phyloP scores from a whole-genome alignment of 106 monocot species.

The Allium sativum region DNA sequence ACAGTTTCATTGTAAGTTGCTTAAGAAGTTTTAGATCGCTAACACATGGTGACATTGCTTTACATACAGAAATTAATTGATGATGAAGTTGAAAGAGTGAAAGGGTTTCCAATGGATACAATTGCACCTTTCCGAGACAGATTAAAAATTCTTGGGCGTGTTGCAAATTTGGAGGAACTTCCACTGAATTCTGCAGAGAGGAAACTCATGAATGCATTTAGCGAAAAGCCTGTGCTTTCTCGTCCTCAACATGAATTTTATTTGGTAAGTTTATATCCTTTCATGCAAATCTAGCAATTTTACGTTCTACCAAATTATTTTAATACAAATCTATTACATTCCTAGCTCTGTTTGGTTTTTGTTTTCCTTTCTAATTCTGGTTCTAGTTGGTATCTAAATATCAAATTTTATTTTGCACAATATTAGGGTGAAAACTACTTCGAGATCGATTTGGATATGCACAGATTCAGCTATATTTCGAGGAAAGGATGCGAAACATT shows the following conservation, averaged over 20 bases:
- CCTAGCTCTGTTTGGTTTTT: too few species aligned
- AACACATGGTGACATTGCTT: slow-evolving; percentile 4
- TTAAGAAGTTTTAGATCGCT: neutral
- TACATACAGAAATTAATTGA: slow-evolving; percentile 57
- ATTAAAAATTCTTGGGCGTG: slow-evolving; percentile 80
- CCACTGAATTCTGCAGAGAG: slow-evolving; percentile 76
- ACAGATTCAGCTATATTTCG: slow-evolving; percentile 89
- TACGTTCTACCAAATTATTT: too few species aligned
- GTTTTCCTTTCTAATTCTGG: too few species aligned
- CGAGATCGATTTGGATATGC: slow-evolving; percentile 93
- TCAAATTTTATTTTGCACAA: too few species aligned
- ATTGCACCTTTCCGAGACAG: slow-evolving; percentile 73
- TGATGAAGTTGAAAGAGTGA: slow-evolving; percentile 85
- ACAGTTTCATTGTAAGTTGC: too few species aligned
- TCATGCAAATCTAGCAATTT: too few species aligned
- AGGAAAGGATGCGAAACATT: slow-evolving; percentile 91
- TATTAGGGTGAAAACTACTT: slow-evolving; percentile 72
- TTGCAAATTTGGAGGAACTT: slow-evolving; percentile 78
- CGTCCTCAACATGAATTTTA: slow-evolving; percentile 98
- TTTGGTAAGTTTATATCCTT: slow-evolving; percentile 31
- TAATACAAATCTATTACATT: too few species aligned
- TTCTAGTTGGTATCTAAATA: too few species aligned
- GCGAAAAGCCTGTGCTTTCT: slow-evolving; percentile 97
- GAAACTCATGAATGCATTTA: slow-evolving; percentile 93
- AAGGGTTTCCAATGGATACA: slow-evolving; percentile 85